A percentile compares a stretch with the other conserved stretches of the same genome.
These are phyloP conservation scores for Hanseniaspora sp. DNA, from an alignment of 1,139 yeast species.

Conservation along the genomic window DNA sequence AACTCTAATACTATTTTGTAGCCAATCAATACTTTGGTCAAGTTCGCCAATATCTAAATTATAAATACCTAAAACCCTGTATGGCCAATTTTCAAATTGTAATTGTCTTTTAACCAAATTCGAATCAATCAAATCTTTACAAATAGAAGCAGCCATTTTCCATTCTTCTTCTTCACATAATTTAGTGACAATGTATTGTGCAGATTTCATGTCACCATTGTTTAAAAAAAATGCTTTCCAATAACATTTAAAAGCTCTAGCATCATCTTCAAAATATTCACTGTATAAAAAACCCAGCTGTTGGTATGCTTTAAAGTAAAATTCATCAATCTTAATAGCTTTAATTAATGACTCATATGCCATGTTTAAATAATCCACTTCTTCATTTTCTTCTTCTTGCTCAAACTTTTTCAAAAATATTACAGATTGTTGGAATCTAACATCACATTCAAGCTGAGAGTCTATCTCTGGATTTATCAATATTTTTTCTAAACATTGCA, in stretches of 20 bases:
- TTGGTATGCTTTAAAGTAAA: constrained; percentile 67
- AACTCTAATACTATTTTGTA: constrained; percentile 72
- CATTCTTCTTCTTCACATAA: constrained; percentile 63
- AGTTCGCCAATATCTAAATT: constrained; percentile 63
- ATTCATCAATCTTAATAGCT: constrained; percentile 53
- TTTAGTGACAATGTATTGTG: constrained; percentile 56
- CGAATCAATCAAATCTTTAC: constrained; percentile 51
- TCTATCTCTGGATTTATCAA: constrained; percentile 35
- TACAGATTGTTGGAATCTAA: constrained; percentile 29
- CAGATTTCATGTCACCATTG: constrained; percentile 63
- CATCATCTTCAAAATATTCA: constrained; percentile 44
- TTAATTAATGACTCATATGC: constrained; percentile 49
- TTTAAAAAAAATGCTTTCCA: constrained; percentile 84
- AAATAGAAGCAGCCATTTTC: constrained; percentile 72
- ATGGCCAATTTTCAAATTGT: constrained; percentile 60
- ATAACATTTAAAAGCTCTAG: constrained; percentile 75
- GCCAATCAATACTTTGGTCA: constrained; percentile 74
- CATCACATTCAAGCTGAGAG: constrained; percentile 2
- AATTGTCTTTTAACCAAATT: constrained; percentile 48
- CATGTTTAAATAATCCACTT: constrained; percentile 24
- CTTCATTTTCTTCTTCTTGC: constrained; percentile 21
- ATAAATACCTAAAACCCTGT: constrained; percentile 71
- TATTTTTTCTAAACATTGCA: constrained; percentile 39
- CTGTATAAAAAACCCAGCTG: constrained; percentile 64
- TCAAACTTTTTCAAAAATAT: constrained; percentile 28